These are phyloP conservation scores for Russula abietina DNA, from an alignment of 768 basidiomycete species.

Conservation along the genomic window DNA sequence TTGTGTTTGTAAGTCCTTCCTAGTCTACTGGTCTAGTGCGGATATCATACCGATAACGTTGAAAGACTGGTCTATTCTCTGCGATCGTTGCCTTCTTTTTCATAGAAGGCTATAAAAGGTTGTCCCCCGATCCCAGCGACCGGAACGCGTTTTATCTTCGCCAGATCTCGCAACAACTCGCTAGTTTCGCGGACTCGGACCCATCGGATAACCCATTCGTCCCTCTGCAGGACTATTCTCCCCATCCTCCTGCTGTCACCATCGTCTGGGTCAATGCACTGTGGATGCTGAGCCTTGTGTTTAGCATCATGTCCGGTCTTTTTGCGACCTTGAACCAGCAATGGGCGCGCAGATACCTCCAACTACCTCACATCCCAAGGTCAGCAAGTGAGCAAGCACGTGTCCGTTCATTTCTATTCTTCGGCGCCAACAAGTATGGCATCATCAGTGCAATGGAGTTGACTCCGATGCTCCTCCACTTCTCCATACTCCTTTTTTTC, in stretches of 20 bases:
- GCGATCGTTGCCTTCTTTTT: conserved; percentile 22
- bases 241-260: neutral
- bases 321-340: conserved; percentile 17
- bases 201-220: neutral
- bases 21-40: neutral
- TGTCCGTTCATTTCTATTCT: conserved; percentile 34
- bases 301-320: conserved; percentile 20
- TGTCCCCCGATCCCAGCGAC: conserved; percentile 14
- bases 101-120: conserved; percentile 22
- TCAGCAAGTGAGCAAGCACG: conserved; percentile 34
- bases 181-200: neutral
- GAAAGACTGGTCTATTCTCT: conserved; percentile 27
- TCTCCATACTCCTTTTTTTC: conserved; percentile 45
- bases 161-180: conserved; percentile 18
- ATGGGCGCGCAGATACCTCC: conserved; percentile 22
- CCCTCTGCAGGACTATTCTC: neutral
- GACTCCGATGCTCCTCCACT: conserved; percentile 44
- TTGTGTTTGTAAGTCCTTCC: conserved; percentile 22
- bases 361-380: conserved; percentile 28
- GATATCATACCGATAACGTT: neutral
- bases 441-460: conserved; percentile 38
- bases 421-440: conserved; percentile 36
- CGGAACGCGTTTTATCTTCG: conserved; percentile 1
- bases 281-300: conserved; percentile 20
- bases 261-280: conserved; percentile 18